Conservation (phyloP, 2,329 filamentous ascomycete genomes). For the Fusarium fracticaudum region DNA sequence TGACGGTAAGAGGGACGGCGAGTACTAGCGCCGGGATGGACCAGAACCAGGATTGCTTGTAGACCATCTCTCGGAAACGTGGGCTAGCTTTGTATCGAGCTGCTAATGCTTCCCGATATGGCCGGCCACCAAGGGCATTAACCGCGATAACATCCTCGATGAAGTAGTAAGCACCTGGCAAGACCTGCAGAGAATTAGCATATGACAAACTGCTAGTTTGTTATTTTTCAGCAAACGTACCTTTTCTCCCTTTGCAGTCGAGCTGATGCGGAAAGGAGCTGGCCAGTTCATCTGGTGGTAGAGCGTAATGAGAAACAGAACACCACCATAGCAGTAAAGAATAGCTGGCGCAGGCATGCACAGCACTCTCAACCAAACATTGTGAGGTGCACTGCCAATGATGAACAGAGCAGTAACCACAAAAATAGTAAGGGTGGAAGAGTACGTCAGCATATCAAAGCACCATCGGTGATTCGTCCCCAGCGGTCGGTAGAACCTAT, state of each 20-base stretch:
- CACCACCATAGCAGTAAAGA: constrained; percentile 57
- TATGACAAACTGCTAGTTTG: rapidly evolving
- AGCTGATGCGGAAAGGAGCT: constrained; percentile 71
- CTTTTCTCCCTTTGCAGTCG: constrained; percentile 64
- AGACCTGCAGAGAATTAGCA: constrained; percentile 54
- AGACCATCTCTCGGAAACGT: constrained; percentile 54
- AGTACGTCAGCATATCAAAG: constrained; percentile 60
- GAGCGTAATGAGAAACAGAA: constrained; percentile 51
- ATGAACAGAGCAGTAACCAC: constrained; percentile 61
- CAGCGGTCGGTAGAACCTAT: constrained; percentile 61
- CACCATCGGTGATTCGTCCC: constrained; percentile 58
- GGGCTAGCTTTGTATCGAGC: constrained; percentile 55
- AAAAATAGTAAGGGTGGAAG: constrained; percentile 58
- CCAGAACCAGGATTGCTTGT: constrained; percentile 54
- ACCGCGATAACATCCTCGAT: constrained; percentile 75
- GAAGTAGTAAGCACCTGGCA: constrained; percentile 70
- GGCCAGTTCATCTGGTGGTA: constrained; percentile 51
- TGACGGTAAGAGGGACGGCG: constrained; percentile 49
- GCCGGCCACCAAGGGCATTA: constrained; percentile 66
- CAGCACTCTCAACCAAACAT: constrained; percentile 59
- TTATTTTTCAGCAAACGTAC: constrained; percentile 28
- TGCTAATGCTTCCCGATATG: constrained; percentile 53
- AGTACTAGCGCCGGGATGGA: constrained; percentile 51
- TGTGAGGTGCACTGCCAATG: constrained; percentile 60
- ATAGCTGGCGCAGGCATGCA: constrained; percentile 63